Evolutionary conservation across 1,139 yeast genomes (phyloP), one percentile per base, ranked within the genome.

Genomic region (Zygosaccharomyces pseudobailii): DNA sequence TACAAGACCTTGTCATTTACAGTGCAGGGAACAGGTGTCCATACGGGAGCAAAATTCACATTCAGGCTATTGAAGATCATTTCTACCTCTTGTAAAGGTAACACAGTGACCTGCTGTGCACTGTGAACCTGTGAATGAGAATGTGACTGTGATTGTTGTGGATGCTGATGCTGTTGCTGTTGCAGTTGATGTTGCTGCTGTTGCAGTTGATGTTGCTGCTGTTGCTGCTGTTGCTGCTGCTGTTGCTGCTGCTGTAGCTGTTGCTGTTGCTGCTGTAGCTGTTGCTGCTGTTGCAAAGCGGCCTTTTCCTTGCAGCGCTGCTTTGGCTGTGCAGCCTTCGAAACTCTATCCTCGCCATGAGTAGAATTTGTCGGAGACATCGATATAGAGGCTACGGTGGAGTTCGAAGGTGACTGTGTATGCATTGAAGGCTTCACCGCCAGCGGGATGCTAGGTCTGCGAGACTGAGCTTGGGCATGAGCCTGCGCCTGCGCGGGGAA

Each of bases 11-110:
- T 76, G n/a, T 82, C 84, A 45, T 72, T 74, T 6, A 45, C 43
- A 4, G 52, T 24, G 2, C 84, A 75, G n/a, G 75, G 68, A 44
- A 76, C 73, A 0, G 88, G 84, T 0, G 81, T 65, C 89, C 80
- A 75, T 10, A 74, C 62, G 1, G 71, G 65, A 8, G 57, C 53
- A 21, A 49, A 40, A 9, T 59, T 50, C 8, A 52, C 51, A 45
- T 57, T 57, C 9, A 66, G 53, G 43, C 66, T 67, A 43, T 59
- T 63, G 43, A 67, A 61, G 25, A 68, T 61, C 55, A 66, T 64
- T 50, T 68, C 71, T 4, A 65, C 68, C 44, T 68, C 72, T 46
- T 64, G 67, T 4, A 68, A 51, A 9, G 67, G 56, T 22, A 67
- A 59, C 24, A 67, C 50, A 19, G 55, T 66, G 40, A 62, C 52